Conservation (phyloP, 768 basidiomycete genomes). For the Lyophyllum decastes region DNA sequence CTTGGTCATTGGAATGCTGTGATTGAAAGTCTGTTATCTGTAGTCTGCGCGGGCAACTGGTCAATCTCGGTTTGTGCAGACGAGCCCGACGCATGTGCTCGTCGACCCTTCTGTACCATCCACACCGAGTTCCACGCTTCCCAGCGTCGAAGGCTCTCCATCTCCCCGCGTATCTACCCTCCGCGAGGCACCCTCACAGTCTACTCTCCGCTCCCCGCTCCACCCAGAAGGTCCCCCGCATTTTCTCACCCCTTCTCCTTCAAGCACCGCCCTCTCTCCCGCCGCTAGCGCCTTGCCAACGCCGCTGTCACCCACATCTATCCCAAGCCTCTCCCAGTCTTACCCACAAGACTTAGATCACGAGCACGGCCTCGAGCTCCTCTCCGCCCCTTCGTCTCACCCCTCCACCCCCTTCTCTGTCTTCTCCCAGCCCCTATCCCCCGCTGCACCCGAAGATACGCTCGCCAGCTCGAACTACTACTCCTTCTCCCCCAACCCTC, state of each 20-base stretch:
- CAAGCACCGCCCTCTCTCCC: constrained; percentile 13
- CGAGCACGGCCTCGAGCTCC: constrained; percentile 43
- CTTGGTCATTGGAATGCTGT: not conserved
- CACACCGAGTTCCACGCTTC: constrained; percentile 25
- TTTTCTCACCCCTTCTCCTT: constrained; percentile 14
- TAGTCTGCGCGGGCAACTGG: constrained; percentile 40
- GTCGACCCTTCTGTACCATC: constrained; percentile 34
- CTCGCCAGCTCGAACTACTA: constrained; percentile 15
- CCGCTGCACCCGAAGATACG: constrained; percentile 7
- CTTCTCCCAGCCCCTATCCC: constrained; percentile 18
- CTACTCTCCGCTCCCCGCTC: constrained; percentile 20
- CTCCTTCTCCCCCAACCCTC: constrained; percentile 18
- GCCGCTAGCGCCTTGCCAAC: not conserved
- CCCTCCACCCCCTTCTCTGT: constrained; percentile 41
- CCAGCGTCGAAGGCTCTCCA: constrained; percentile 25
- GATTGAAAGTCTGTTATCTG: too few relatives aligned
- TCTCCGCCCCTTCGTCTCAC: constrained; percentile 45
- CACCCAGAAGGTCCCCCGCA: constrained; percentile 4
- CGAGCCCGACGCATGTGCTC: constrained; percentile 50
- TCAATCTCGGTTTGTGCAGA: constrained; percentile 44
- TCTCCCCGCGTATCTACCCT: constrained; percentile 19
- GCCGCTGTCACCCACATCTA: constrained; percentile 20
- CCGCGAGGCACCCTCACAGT: constrained; percentile 10
- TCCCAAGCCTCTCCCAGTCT: constrained; percentile 44
- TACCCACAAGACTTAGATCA: constrained; percentile 44